These are phyloP conservation scores for Backusella australiensis DNA, from an alignment of 192 early-diverging fungal genomes.

Conservation along the genomic window DNA sequence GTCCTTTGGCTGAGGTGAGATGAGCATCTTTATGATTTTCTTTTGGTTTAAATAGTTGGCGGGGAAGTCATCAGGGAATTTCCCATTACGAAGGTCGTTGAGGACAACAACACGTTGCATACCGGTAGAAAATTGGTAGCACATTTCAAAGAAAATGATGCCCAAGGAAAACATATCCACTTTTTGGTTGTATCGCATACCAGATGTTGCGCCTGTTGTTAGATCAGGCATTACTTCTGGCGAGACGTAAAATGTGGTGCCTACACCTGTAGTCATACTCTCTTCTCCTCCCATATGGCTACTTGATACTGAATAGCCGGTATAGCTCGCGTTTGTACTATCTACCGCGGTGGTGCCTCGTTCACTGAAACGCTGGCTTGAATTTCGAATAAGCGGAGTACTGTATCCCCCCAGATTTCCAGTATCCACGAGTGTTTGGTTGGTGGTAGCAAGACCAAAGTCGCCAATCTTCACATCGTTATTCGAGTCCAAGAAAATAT, in stretches of 20 bases:
- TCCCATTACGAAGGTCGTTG: constrained; percentile 66
- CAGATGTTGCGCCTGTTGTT: constrained; percentile 35
- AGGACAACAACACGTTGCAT: constrained; percentile 75
- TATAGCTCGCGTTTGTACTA: constrained; percentile 9
- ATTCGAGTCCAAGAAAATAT: constrained; percentile 72
- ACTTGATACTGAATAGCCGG: constrained; percentile 22
- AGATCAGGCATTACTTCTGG: constrained; percentile 61
- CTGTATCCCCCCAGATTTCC: background rate
- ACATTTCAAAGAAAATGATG: constrained; percentile 79
- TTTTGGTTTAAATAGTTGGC: constrained; percentile 61
- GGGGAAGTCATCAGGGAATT: constrained; percentile 74
- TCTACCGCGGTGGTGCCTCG: background rate
- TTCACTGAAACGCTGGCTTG: background rate
- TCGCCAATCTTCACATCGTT: constrained; percentile 67
- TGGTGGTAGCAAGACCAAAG: constrained; percentile 70
- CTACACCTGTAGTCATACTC: constrained; percentile 79
- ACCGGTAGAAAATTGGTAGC: constrained; percentile 67
- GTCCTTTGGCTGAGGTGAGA: constrained; percentile 74
- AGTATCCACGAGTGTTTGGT: constrained; percentile 35
- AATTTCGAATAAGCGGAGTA: background rate
- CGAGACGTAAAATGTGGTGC: constrained; percentile 91
- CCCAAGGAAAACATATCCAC: constrained; percentile 85
- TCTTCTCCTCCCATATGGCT: constrained; percentile 41
- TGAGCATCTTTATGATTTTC: constrained; percentile 67
- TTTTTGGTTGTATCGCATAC: constrained; percentile 70